These are phyloP conservation scores for Wickerhamomyces chambardii DNA, from an alignment of 805 yeast species.

Conservation along the genomic window DNA sequence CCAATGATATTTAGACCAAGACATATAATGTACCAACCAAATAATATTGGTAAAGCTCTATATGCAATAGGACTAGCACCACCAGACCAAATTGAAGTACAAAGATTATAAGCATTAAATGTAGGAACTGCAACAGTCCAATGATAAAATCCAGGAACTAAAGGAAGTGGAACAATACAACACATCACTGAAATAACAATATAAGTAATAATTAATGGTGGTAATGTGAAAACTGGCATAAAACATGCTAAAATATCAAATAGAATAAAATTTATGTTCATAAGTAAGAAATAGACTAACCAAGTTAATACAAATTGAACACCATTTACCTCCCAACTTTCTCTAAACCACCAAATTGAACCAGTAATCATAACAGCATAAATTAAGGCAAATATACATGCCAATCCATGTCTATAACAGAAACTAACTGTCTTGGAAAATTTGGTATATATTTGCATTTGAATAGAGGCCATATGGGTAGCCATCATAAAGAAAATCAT, in stretches of 20 bases:
- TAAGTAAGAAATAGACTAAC: not conserved
- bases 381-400: not conserved
- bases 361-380: not conserved
- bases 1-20: not conserved
- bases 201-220: not conserved
- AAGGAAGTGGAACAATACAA: not conserved
- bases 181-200: not conserved
- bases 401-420: too few relatives aligned
- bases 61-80: not conserved
- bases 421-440: not conserved
- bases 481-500: not conserved
- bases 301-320: not conserved
- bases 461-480: not conserved
- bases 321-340: not conserved
- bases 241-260: not conserved
- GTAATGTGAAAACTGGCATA: not conserved
- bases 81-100: not conserved
- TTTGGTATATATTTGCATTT: not conserved
- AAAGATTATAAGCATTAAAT: not conserved
- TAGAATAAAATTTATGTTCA: not conserved
- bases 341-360: not conserved
- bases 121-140: not conserved
- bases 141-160: not conserved
- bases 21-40: not conserved
- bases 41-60: not conserved